A percentile compares a stretch with the other conserved stretches of the same genome.
phyloP scores from a whole-genome alignment of 257 asterid genomes.

The Solanum microdontum region DNA sequence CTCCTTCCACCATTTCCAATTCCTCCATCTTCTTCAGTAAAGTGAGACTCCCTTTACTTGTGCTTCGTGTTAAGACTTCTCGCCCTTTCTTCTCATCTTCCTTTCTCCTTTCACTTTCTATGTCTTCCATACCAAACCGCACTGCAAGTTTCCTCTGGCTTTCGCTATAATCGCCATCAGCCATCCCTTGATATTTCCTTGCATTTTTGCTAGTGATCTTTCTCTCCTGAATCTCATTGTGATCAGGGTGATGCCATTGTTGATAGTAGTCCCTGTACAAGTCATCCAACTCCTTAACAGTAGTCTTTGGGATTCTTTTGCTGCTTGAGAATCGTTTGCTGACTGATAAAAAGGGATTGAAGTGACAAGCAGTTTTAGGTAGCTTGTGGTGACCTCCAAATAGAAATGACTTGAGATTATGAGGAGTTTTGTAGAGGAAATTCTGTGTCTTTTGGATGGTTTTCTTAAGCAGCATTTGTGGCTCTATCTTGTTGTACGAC shows the following conservation, averaged over 20 bases:
- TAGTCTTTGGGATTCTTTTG: constrained; percentile 7
- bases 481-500: constrained; percentile 10
- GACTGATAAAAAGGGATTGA: constrained; percentile 16
- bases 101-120: constrained; percentile 2
- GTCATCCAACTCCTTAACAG: constrained; percentile 22
- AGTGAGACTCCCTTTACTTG: constrained; percentile 5
- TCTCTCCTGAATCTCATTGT: constrained; percentile 4
- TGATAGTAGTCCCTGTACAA: constrained; percentile 25
- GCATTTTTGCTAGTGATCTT: not conserved
- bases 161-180: constrained; percentile 15
- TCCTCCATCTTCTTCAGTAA: constrained; percentile 53
- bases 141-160: constrained; percentile 16
- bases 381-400: constrained; percentile 29
- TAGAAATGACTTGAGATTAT: constrained; percentile 34
- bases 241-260: constrained; percentile 15
- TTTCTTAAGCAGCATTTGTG: constrained; percentile 39
- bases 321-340: constrained; percentile 1
- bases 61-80: constrained; percentile 13
- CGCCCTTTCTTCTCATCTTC: constrained; percentile 23
- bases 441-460: constrained; percentile 42
- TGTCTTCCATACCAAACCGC: constrained; percentile 10
- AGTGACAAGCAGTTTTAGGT: constrained; percentile 17
- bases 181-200: constrained; percentile 9
- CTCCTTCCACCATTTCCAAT: constrained; percentile 59
- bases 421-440: constrained; percentile 27